phyloP scores from a whole-genome alignment of 805 yeast species.

The baker's yeast (Saccharomyces cerevisiae) region DNA sequence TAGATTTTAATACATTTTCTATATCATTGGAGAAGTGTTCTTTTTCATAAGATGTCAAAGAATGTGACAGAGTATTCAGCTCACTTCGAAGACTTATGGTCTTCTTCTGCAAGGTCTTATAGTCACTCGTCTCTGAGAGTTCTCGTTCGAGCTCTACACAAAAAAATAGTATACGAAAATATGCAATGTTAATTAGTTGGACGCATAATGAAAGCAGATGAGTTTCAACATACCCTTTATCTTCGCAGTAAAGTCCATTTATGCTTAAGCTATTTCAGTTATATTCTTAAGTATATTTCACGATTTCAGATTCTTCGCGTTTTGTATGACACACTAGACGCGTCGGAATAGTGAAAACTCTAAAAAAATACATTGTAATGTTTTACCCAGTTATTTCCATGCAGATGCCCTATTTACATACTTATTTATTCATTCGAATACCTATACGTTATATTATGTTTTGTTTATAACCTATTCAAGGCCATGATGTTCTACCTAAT shows the following conservation, averaged over 20 bases:
- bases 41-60: constrained; percentile 14
- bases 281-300: not conserved
- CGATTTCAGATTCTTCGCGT: not conserved
- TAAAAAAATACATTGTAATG: not conserved
- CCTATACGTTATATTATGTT: not conserved
- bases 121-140: not conserved
- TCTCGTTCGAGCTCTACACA: not conserved
- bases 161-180: not conserved
- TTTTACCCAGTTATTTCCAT: not conserved
- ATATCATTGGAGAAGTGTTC: constrained; percentile 12
- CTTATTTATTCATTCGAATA: not conserved
- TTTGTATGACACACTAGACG: not conserved
- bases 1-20: constrained; percentile 9
- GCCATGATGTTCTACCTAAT: constrained; percentile 37
- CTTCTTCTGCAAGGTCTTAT: not conserved
- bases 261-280: not conserved
- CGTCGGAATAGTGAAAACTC: not conserved
- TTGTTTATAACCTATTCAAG: not conserved
- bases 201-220: not conserved
- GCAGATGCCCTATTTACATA: not conserved
- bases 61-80: constrained; percentile 7
- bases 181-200: not conserved
- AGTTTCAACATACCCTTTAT: not conserved
- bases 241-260: not conserved
- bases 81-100: constrained; percentile 7